Conservation (phyloP, 2,329 filamentous ascomycete species). For the Colletotrichum abscissum region DNA sequence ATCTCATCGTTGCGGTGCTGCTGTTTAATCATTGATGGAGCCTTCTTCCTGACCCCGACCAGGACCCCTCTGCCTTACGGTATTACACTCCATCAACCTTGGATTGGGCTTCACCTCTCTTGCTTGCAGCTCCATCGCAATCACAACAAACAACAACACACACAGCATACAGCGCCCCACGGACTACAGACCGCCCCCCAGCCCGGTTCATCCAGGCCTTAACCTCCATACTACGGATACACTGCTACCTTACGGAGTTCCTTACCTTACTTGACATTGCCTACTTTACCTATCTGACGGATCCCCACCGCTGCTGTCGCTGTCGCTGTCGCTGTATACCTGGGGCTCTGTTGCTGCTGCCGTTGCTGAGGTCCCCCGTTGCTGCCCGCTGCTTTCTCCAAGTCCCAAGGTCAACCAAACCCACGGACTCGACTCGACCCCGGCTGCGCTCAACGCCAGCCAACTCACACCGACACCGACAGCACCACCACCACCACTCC, state of each 20-base stretch:
- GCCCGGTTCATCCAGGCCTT: not conserved
- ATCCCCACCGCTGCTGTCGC: not conserved
- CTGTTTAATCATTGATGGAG: not conserved
- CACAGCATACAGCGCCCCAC: conserved; percentile 17
- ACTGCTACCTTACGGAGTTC: not conserved
- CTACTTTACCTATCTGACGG: not conserved
- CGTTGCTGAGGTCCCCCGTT: not conserved
- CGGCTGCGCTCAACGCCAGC: conserved; percentile 32
- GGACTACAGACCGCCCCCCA: conserved; percentile 8
- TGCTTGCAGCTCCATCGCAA: conserved; percentile 5
- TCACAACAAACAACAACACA: conserved; percentile 26
- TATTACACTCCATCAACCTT: not conserved
- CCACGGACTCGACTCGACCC: conserved; percentile 22
- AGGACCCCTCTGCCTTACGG: conserved; percentile 15
- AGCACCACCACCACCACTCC: no score
- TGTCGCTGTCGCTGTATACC: not conserved
- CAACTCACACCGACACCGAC: conserved; percentile 34
- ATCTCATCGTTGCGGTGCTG: not conserved
- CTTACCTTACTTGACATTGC: not conserved
- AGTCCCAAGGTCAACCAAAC: not conserved
- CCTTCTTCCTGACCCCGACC: not conserved
- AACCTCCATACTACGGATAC: not conserved
- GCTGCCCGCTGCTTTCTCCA: not conserved
- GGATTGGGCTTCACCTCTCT: conserved; percentile 16
- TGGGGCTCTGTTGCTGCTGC: not conserved